Percentiles rank a stretch among this genome's conserved stretches.
Conservation (phyloP, 1,284 basidiomycete genomes). For the Trichosporon sp. region DNA sequence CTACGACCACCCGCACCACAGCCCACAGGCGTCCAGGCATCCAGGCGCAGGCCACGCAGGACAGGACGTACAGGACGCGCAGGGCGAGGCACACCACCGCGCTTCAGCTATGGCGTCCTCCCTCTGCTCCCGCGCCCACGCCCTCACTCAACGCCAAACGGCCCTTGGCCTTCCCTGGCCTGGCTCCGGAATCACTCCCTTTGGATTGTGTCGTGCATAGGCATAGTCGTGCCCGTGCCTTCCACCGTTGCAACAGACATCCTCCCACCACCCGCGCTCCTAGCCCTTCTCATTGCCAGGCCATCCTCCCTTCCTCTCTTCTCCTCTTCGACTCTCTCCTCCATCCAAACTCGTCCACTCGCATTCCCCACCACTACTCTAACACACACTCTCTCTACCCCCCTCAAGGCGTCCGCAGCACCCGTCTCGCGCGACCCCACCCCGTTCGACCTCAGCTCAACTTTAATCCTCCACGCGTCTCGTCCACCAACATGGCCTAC, state of each 20-base stretch:
- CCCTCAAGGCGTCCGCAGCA: not conserved
- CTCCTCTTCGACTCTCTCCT: not conserved
- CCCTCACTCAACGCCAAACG: not conserved
- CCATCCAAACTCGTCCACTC: not conserved
- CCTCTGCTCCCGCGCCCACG: constrained; percentile 1
- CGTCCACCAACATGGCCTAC: constrained; percentile 46
- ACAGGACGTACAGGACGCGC: too few relatives aligned
- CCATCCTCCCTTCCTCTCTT: not conserved
- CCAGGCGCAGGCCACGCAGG: not conserved
- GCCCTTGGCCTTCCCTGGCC: not conserved
- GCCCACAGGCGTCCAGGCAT: too few relatives aligned
- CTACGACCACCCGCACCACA: not conserved
- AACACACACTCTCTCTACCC: not conserved
- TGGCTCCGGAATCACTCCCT: constrained; percentile 8
- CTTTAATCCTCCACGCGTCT: constrained; percentile 11
- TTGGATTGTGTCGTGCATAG: constrained; percentile 1
- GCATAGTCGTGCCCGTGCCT: not conserved
- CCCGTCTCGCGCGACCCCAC: not conserved
- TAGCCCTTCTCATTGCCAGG: not conserved
- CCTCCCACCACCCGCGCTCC: not conserved
- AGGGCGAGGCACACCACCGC: not conserved
- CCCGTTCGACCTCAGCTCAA: not conserved
- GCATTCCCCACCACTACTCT: not conserved
- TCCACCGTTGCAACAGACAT: not conserved
- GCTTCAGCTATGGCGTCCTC: not conserved